Evolutionary conservation across 495 filamentous ascomycete genomes (phyloP).

Genomic region (Penicillium longicatenatum): DNA sequence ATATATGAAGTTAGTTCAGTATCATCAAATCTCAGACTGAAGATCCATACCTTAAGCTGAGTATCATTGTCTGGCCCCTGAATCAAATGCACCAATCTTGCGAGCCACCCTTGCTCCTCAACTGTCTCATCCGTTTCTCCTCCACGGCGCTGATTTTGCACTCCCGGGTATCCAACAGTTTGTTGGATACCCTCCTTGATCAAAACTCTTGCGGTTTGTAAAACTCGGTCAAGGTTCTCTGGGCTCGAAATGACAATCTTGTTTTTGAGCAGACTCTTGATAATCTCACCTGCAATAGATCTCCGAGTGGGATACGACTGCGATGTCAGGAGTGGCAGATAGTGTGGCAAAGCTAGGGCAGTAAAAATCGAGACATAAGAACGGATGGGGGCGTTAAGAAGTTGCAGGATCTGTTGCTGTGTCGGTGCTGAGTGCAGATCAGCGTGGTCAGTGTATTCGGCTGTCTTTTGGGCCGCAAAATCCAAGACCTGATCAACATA

Average conservation of each 20-base stretch:
- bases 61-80: constrained; percentile 83
- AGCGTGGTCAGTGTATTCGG: constrained; percentile 87
- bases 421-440: constrained; percentile 87
- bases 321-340: constrained; percentile 83
- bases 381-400: constrained; percentile 85
- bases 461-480: constrained; percentile 85
- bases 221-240: constrained; percentile 82
- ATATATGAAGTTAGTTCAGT: constrained; percentile 26
- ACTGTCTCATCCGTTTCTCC: constrained; percentile 91
- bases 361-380: constrained; percentile 93
- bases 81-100: constrained; percentile 86
- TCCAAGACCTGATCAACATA: constrained; percentile 93
- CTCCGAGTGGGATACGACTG: constrained; percentile 93
- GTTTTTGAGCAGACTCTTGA: constrained; percentile 74
- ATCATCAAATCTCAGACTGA: neutral
- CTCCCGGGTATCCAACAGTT: constrained; percentile 78
- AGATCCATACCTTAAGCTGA: constrained; percentile 71
- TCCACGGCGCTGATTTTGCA: constrained; percentile 63
- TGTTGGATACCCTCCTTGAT: constrained; percentile 92
- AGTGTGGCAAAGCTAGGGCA: constrained; percentile 85
- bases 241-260: constrained; percentile 73
- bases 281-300: constrained; percentile 85
- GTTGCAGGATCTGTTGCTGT: constrained; percentile 84
- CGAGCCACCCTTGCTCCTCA: constrained; percentile 96
- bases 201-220: constrained; percentile 83